phyloP scores from a whole-genome alignment of 805 yeast genomes.

The Suhomyces emberorum region DNA sequence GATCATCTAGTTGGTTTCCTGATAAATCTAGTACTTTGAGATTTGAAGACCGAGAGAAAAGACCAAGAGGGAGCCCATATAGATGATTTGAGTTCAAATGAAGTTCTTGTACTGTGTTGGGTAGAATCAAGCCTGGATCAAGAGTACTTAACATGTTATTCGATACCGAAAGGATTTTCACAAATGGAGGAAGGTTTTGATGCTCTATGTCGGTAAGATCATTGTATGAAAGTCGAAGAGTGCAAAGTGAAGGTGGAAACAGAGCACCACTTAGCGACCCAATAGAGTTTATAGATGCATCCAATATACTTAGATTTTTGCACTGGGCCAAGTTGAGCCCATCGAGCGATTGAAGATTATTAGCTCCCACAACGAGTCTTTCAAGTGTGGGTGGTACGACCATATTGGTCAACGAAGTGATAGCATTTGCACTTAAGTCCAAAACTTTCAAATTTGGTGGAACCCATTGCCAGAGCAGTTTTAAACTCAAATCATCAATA shows the following conservation, averaged over 20 bases:
- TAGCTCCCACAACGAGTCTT: slow-evolving; percentile 13
- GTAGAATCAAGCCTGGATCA: slow-evolving; percentile 10
- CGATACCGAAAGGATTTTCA: slow-evolving; percentile 15
- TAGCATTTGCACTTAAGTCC: slow-evolving; percentile 15
- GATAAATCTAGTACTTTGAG: slow-evolving; percentile 13
- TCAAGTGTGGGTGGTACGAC: slow-evolving; percentile 12
- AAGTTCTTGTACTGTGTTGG: slow-evolving; percentile 12
- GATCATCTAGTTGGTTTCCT: slow-evolving; percentile 19
- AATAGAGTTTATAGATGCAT: slow-evolving; percentile 15
- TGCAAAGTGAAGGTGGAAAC: slow-evolving; percentile 11
- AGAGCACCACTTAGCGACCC: slow-evolving; percentile 6
- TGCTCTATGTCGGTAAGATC: slow-evolving; percentile 6
- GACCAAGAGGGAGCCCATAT: slow-evolving; percentile 11
- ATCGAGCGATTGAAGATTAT: slow-evolving; percentile 10
- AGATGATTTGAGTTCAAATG: slow-evolving; percentile 13
- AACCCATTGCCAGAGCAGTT: neutral
- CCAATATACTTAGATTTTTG: slow-evolving; percentile 9
- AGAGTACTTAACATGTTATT: slow-evolving; percentile 11
- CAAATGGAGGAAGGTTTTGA: slow-evolving; percentile 8
- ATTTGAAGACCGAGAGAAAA: slow-evolving; percentile 10
- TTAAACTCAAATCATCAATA: slow-evolving; percentile 8
- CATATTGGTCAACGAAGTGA: slow-evolving; percentile 11
- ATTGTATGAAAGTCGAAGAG: slow-evolving; percentile 14
- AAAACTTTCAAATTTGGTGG: slow-evolving; percentile 5
- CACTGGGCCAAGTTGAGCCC: slow-evolving; percentile 10